phyloP scores from a whole-genome alignment of 345 rosid genomes.

The Camelina sativa region DNA sequence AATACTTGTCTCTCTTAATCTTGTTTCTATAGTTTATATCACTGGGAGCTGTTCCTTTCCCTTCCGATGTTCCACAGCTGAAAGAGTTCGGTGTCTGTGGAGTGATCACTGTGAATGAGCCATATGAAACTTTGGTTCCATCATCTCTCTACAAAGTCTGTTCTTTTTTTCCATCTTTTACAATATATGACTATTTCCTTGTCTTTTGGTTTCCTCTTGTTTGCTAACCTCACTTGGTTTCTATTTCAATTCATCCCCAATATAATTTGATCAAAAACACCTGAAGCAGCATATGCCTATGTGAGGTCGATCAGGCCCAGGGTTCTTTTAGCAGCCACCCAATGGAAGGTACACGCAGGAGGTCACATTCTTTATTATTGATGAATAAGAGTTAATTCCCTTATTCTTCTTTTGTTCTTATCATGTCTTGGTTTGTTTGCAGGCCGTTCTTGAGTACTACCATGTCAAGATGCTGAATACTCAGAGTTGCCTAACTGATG shows the following conservation, averaged over 20 bases:
- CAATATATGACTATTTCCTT: background rate
- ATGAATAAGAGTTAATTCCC: background rate
- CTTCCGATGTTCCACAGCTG: constrained; percentile 69
- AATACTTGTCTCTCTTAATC: background rate
- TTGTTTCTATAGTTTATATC: constrained; percentile 57
- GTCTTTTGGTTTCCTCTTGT: background rate
- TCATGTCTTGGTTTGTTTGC: constrained; percentile 28
- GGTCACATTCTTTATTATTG: background rate
- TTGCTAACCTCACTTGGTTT: constrained; percentile 55
- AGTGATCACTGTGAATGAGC: constrained; percentile 77
- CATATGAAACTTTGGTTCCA: constrained; percentile 88
- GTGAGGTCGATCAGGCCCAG: constrained; percentile 88
- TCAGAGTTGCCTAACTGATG: constrained; percentile 26
- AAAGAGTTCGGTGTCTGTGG: constrained; percentile 76
- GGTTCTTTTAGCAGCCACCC: constrained; percentile 85
- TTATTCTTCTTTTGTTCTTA: constrained; percentile 1
- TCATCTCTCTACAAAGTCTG: constrained; percentile 73
- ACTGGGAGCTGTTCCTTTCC: constrained; percentile 86
- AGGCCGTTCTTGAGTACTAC: constrained; percentile 92
- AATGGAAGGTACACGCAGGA: constrained; percentile 71
- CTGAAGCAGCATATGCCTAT: constrained; percentile 75
- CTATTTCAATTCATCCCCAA: constrained; percentile 32
- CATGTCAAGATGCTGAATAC: constrained; percentile 50
- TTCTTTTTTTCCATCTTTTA: constrained; percentile 20
- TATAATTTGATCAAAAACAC: constrained; percentile 32